Evolutionary conservation across 2,329 filamentous ascomycete genomes (phyloP).

Genomic region (Oidium heveae): DNA sequence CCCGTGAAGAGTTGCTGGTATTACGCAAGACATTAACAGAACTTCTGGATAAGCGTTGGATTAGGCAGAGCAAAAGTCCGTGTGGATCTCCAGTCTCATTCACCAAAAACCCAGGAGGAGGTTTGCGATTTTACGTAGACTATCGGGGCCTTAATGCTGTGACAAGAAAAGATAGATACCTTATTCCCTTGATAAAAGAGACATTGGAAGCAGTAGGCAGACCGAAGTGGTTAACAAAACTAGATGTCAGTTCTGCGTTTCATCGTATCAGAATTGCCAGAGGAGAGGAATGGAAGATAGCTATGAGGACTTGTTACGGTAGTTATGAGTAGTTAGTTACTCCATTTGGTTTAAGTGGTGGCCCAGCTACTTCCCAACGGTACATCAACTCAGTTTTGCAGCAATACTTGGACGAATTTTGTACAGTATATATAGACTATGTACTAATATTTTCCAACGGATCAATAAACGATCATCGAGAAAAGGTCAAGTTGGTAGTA

Average conservation of each 20-base stretch:
- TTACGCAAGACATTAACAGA: background rate
- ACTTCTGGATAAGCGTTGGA: background rate
- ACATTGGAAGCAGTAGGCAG: background rate
- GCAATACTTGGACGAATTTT: constrained; percentile 1
- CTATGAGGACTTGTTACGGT: constrained; percentile 1
- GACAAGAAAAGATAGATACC: background rate
- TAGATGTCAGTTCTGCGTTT: background rate
- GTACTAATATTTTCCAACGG: constrained; percentile 2
- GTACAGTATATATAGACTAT: constrained; percentile 2
- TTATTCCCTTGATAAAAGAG: background rate
- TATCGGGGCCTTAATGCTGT: background rate
- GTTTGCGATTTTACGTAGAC: background rate
- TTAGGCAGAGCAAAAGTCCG: background rate
- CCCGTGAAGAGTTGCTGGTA: background rate
- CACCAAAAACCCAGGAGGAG: background rate
- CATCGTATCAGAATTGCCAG: background rate
- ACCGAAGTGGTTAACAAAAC: background rate
- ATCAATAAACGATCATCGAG: background rate
- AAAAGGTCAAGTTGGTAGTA: constrained; percentile 1
- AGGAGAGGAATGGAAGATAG: constrained; percentile 2
- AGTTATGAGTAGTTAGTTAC: constrained; percentile 1
- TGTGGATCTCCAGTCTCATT: background rate
- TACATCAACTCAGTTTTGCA: constrained; percentile 2
- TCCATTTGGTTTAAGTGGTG: constrained; percentile 1
- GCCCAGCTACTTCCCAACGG: background rate